Percentiles rank a stretch among this genome's conserved stretches.
phyloP scores from a whole-genome alignment of 192 early-diverging fungal species.

The Umbelopsis sp. region DNA sequence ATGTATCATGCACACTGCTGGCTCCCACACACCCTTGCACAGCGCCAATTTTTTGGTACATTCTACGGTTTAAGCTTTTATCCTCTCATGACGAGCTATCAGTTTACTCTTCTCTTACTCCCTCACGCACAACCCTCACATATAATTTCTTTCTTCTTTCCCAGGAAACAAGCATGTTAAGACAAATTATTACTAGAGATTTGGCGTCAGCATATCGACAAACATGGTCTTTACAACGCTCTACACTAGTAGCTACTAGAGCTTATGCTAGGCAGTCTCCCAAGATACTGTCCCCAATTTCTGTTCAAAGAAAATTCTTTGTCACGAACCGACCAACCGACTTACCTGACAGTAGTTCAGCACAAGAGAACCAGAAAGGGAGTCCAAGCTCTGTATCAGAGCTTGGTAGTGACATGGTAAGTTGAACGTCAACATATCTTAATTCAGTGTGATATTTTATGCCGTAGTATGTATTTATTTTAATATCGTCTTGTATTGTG shows the following conservation, averaged over 20 bases:
- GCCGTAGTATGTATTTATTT: too few relatives aligned
- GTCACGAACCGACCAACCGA: not conserved
- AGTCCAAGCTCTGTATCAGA: conserved; percentile 2
- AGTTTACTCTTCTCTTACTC: too few relatives aligned
- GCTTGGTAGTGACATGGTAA: conserved; percentile 1
- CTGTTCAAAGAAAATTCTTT: not conserved
- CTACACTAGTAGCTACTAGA: not conserved
- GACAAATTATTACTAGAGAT: not conserved
- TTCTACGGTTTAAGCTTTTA: too few relatives aligned
- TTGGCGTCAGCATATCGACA: not conserved
- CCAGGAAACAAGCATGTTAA: not conserved
- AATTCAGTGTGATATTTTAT: too few relatives aligned
- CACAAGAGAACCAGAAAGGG: not conserved
- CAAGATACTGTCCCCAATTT: not conserved
- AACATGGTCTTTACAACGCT: not conserved
- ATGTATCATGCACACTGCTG: too few relatives aligned
- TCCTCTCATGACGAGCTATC: too few relatives aligned
- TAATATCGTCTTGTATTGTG: not conserved
- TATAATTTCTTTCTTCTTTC: not conserved
- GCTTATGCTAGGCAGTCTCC: not conserved
- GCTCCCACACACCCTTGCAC: too few relatives aligned
- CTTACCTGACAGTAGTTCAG: not conserved
- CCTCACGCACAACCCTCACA: not conserved
- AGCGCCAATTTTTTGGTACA: too few relatives aligned
- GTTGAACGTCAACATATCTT: too few relatives aligned